Percentiles rank a stretch among this genome's conserved stretches.
Conservation (phyloP, 2,329 filamentous ascomycete genomes). For the Chaetomium olivaceum region DNA sequence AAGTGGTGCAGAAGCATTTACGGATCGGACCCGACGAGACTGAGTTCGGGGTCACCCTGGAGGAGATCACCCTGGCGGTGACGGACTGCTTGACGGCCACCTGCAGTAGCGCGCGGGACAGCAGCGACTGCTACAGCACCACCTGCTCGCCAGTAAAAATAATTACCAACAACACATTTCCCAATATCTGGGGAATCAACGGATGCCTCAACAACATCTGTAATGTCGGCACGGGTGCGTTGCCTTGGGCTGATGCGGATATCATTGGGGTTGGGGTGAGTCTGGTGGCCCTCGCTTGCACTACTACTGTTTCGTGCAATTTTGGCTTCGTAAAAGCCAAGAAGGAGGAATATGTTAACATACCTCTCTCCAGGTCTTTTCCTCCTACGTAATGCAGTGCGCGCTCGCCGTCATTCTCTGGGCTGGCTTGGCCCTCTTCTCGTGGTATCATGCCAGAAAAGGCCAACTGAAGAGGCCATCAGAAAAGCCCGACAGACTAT, state of each 20-base stretch:
- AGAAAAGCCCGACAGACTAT: background rate
- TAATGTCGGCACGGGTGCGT: no score
- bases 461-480: background rate
- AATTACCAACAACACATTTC: no score
- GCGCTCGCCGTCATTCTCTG: background rate
- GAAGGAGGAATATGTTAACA: no score
- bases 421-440: background rate
- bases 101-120: background rate
- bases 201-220: no score
- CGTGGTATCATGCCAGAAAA: background rate
- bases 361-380: background rate
- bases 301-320: no score
- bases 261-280: no score
- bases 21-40: background rate
- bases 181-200: no score
- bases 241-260: no score
- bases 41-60: background rate
- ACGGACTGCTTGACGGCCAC: background rate
- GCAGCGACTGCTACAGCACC: background rate
- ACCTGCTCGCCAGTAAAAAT: background rate
- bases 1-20: background rate
- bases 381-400: conserved; percentile 3
- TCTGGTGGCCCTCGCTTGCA: no score
- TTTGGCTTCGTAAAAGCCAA: no score
- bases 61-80: background rate